Percentiles rank a stretch among this genome's conserved stretches.
Conservation (phyloP, 192 early-diverging fungal species). For the Diversispora eburnea region DNA sequence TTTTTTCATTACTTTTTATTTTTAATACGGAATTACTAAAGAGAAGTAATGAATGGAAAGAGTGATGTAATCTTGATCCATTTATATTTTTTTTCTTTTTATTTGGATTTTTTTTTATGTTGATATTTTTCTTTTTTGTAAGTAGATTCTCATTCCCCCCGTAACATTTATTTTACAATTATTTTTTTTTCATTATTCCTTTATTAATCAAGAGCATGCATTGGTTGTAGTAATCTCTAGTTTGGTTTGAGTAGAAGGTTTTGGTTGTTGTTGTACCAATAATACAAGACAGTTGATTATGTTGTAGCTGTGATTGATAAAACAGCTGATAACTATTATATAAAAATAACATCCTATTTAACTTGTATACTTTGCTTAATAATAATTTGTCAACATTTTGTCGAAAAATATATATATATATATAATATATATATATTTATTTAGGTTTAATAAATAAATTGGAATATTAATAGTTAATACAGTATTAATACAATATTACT, state of each 20-base stretch:
- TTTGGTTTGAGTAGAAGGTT: not conserved
- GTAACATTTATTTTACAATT: not conserved
- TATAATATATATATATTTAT: too few species aligned
- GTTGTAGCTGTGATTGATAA: too few species aligned
- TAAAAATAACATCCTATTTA: too few species aligned
- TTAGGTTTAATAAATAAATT: too few species aligned
- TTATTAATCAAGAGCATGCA: not conserved
- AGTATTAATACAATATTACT: too few species aligned
- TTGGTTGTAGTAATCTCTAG: conserved; percentile 3
- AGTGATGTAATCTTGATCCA: not conserved
- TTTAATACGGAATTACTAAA: not conserved
- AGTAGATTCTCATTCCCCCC: not conserved
- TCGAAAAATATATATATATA: too few species aligned
- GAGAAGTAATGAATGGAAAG: not conserved
- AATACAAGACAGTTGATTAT: too few species aligned
- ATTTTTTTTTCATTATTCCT: not conserved
- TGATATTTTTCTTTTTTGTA: conserved; percentile 13
- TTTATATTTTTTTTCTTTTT: conserved; percentile 10
- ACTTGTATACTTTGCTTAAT: too few species aligned
- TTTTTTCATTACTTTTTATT: conserved; percentile 5
- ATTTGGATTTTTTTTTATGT: not conserved
- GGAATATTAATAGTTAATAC: too few species aligned
- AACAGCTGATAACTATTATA: too few species aligned
- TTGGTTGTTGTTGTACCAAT: too few species aligned
- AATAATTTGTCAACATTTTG: too few species aligned